A percentile compares a stretch with the other conserved stretches of the same genome.
Evolutionary conservation across 2,329 filamentous ascomycete genomes (phyloP).

Genomic region (Paracamarosporium sp.): DNA sequence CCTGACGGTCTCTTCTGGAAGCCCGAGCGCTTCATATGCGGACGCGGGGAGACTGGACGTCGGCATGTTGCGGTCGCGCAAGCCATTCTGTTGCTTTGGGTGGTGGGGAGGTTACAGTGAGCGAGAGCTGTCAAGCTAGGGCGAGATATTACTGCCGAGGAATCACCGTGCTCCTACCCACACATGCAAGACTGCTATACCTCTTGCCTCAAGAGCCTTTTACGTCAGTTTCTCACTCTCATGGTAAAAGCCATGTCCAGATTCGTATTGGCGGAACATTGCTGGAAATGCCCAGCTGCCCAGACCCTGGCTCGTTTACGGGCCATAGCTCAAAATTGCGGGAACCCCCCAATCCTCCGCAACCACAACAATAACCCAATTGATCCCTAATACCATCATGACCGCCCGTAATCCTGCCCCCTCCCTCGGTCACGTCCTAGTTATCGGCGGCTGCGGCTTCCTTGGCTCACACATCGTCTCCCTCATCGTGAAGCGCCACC

Average conservation of each 20-base stretch:
- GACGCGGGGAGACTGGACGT: constrained; percentile 42
- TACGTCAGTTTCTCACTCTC: not conserved
- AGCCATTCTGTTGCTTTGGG: constrained; percentile 30
- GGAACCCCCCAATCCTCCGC: not conserved
- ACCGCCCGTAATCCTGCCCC: constrained; percentile 14
- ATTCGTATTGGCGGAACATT: not conserved
- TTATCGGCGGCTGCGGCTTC: constrained; percentile 60
- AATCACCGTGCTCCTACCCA: not conserved
- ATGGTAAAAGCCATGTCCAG: not conserved
- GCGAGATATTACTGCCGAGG: constrained; percentile 3
- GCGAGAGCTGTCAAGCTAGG: not conserved
- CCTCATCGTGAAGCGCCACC: constrained; percentile 50
- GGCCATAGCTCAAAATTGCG: not conserved
- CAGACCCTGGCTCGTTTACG: not conserved
- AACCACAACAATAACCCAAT: constrained; percentile 18
- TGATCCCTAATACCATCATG: constrained; percentile 13
- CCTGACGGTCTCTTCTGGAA: constrained; percentile 36
- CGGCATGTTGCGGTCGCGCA: constrained; percentile 37
- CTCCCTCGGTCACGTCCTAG: constrained; percentile 54
- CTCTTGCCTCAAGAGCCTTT: no score
- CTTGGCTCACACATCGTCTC: constrained; percentile 59
- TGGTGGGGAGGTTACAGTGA: not conserved
- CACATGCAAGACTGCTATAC: not conserved
- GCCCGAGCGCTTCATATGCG: constrained; percentile 43
- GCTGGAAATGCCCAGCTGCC: not conserved